Evolutionary conservation across 1,284 basidiomycete species (phyloP), one percentile per base, ranked within the genome.

Genomic region (Irpex sp.): DNA sequence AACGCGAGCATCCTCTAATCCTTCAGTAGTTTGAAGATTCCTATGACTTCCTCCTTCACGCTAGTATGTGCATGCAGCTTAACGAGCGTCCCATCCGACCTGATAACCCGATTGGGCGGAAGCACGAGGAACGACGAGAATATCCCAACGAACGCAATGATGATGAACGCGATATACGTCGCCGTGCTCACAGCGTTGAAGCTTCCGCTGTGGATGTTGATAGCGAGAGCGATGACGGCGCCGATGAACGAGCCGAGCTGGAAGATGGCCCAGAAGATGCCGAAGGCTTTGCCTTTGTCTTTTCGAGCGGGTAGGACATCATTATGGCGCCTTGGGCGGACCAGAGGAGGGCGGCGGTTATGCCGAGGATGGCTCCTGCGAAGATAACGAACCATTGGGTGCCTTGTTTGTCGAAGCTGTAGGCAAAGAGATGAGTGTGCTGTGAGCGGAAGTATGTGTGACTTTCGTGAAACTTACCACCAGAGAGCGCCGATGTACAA

Each of bases 291-390:
- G 4, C 83, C 78, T 78, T 91, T 89, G 76, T 93, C 83, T 72
- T 90, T 71, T 91, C 85, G 71, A 88, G 82, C 69, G 80, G 80
- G 67, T 81, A 92, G 89, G 71, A 88, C 85, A 90, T 84, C 85
- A 89, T 90, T 69, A 89, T 83, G 1, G 85, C 80, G 9, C 89
- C 89, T 74, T 90, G 89, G 0, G 87, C 86, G 7, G 88, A 85
- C 88, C 88, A 89, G 13, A 91, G 81, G 20, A 90, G 80, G n/a
- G 86, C 88, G 15, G 90, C 90, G 67, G 88, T 87, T n/a, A 89
- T 73, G 43, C 90, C 90, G 45, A 90, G 85, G 63, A 90, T 78
- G 3, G 86, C 88, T 13, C 89, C 89, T 1, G 88, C 84, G 45
- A 86, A 84, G 70, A 90, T 88, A 65, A 87, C 79, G 76, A 88